Evolutionary conservation across 2,329 filamentous ascomycete species (phyloP).

Genomic region (Stemphylium beticola): DNA sequence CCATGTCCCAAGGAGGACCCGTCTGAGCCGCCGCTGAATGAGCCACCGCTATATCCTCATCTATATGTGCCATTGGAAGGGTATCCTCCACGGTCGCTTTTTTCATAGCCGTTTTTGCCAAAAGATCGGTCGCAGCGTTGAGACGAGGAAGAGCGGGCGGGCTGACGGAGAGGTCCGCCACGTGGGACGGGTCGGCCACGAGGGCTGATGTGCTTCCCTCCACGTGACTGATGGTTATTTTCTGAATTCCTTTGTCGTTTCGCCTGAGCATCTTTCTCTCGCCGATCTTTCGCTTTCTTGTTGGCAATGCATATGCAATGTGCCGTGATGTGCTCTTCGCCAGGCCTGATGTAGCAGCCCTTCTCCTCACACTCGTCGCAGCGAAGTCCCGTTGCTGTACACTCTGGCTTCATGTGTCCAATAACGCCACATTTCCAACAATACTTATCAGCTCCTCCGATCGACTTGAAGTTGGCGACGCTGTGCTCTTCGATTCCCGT

Average conservation of each 20-base stretch:
- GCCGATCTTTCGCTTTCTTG: background rate
- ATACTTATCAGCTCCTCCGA: constrained; percentile 14
- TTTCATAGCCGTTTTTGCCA: background rate
- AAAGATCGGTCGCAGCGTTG: background rate
- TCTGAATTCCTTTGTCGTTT: background rate
- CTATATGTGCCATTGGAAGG: background rate
- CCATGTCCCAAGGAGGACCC: background rate
- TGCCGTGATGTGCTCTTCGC: constrained; percentile 9
- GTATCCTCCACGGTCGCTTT: background rate
- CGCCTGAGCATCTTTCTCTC: background rate
- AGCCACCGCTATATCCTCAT: background rate
- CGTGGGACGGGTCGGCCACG: background rate
- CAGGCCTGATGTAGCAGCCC: background rate
- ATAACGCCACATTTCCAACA: constrained; percentile 16
- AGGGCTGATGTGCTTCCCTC: background rate
- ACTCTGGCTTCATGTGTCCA: constrained; percentile 11
- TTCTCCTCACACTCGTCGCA: constrained; percentile 14
- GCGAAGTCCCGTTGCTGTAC: constrained; percentile 2
- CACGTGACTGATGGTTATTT: background rate
- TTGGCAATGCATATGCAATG: constrained; percentile 11
- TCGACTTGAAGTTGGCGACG: constrained; percentile 5
- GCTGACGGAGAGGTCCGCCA: background rate
- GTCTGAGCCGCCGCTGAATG: background rate
- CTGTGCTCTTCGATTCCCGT: constrained; percentile 11
- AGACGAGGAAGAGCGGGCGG: background rate